Evolutionary conservation across 2,329 filamentous ascomycete genomes (phyloP).

Genomic region (Cadophora sp.): DNA sequence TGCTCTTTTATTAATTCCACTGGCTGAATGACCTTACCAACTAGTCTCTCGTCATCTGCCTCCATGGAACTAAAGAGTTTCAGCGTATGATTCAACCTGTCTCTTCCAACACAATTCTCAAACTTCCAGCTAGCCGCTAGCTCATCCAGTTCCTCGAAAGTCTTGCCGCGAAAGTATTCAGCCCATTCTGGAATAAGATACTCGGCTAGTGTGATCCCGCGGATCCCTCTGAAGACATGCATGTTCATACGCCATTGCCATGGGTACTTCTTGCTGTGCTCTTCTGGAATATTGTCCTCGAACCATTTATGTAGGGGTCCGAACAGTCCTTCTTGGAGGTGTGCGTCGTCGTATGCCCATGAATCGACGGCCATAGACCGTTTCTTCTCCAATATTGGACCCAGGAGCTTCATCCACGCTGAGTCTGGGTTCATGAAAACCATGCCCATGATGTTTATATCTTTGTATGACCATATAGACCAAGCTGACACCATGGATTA

Average conservation of each 20-base stretch:
- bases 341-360: neutral
- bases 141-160: neutral
- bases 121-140: neutral
- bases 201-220: neutral
- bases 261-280: constrained; percentile 5
- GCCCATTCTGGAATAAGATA: neutral
- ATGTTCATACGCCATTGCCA: constrained; percentile 5
- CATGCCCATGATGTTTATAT: neutral
- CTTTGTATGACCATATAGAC: neutral
- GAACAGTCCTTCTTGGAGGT: neutral
- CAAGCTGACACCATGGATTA: neutral
- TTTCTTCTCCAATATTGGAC: neutral
- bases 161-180: neutral
- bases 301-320: neutral
- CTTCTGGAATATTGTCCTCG: neutral
- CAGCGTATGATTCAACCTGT: neutral
- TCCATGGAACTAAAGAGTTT: neutral
- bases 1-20: neutral
- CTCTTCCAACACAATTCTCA: neutral
- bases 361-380: neutral
- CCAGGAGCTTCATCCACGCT: neutral
- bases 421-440: neutral
- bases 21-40: neutral
- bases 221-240: constrained; percentile 2
- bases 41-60: neutral